Evolutionary conservation across 2,329 filamentous ascomycete species (phyloP), one percentile per base, ranked within the genome.

Genomic region (Penicillium nordicum): DNA sequence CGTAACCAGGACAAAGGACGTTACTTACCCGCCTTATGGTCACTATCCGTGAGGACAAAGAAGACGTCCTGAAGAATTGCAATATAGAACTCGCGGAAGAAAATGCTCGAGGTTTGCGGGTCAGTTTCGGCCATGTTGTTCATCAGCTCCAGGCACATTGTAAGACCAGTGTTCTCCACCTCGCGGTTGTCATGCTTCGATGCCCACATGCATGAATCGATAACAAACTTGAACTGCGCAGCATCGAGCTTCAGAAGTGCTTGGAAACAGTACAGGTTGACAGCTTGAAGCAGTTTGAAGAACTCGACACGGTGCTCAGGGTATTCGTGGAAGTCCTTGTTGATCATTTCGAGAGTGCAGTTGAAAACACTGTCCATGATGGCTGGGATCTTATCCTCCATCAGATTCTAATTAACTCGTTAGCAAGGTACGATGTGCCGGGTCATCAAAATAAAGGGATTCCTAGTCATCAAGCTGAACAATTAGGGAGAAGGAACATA

Each of bases 201-300:
- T n/a, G 95, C 94, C 95, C 94, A 99, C 83, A 97, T 92, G 81
- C 95, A 99, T 36, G 93, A 96, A 75, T 99, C 94, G 64, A 99
- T 97, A 68, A 99, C 92, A 71, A 97, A 96, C 79, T 99, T 99
- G 85, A 99, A 99, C 72, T 97, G 94, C 57, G 91, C 87, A 69
- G 90, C 93, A 72, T 99, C 93, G 34, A 99, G 86, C 76, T 96
- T 95, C 63, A 99, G 82, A 23, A 99, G 83, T 1, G 94, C 88
- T 46, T 91, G 91, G 86, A 99, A 99, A 77, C 94, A 99, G 74
- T 96, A 91, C 46, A 97, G 79, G 75, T 99, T 99, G 78, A 99
- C 97, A 14, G 93, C 90, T 65, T 95, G 85, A 37, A 99, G 83
- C 25, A 99, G 84, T 76, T 96, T 97, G 84, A 99, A 99, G 77